Evolutionary conservation across 352 stramenopile species (phyloP).

Genomic region (Phytophthora multivora): DNA sequence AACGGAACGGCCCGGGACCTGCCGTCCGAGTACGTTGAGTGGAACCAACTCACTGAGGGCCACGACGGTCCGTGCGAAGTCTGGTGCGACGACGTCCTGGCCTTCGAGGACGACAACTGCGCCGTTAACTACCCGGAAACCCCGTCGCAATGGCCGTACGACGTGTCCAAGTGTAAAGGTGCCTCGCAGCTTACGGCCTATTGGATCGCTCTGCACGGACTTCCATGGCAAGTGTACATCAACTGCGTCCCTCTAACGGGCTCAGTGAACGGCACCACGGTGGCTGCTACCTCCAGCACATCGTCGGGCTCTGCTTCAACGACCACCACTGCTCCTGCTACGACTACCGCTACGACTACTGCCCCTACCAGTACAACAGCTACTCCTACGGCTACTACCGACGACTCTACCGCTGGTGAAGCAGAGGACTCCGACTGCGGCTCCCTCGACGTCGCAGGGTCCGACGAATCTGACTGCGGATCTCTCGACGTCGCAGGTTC

Average conservation of each 20-base stretch:
- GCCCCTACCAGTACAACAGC: slow-evolving; percentile 9
- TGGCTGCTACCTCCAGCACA: background rate
- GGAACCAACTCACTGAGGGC: slow-evolving; percentile 21
- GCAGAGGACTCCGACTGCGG: slow-evolving; percentile 24
- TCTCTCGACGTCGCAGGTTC: slow-evolving; percentile 26
- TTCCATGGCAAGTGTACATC: slow-evolving; percentile 47
- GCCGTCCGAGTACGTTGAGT: slow-evolving; percentile 34
- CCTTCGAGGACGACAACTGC: slow-evolving; percentile 51
- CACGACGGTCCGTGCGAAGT: slow-evolving; percentile 60
- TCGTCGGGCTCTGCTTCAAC: slow-evolving; percentile 10
- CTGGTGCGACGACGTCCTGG: slow-evolving; percentile 46
- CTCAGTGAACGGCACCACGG: slow-evolving; percentile 12
- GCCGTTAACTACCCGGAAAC: slow-evolving; percentile 30
- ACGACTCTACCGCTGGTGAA: slow-evolving; percentile 18
- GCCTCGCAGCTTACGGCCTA: slow-evolving; percentile 34
- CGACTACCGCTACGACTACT: slow-evolving; percentile 10
- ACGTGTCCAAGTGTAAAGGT: slow-evolving; percentile 19
- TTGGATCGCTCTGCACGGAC: slow-evolving; percentile 47
- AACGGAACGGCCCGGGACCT: slow-evolving; percentile 41
- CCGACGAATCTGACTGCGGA: slow-evolving; percentile 24
- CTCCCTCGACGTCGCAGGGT: slow-evolving; percentile 23
- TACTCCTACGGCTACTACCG: slow-evolving; percentile 4
- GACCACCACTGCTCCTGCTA: slow-evolving; percentile 5
- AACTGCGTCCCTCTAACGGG: slow-evolving; percentile 26
- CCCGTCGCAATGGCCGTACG: slow-evolving; percentile 23